Conservation (phyloP, 106 monocot genomes). For the Phalaenopsis aphrodite region DNA sequence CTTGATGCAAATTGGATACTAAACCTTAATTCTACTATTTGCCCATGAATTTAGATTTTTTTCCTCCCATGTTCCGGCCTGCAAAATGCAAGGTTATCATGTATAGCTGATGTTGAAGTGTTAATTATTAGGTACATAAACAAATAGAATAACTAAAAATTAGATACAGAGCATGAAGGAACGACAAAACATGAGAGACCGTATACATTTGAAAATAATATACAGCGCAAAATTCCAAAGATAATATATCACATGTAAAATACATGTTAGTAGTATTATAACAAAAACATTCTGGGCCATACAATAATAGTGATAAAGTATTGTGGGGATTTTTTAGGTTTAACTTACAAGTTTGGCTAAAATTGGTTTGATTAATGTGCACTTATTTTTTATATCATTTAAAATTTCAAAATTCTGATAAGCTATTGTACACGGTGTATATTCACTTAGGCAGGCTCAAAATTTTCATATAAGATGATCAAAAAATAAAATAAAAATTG, state of each 20-base stretch:
- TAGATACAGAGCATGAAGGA: neutral
- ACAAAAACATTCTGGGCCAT: no score
- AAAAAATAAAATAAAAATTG: no score
- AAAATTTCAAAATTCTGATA: no score
- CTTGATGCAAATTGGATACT: neutral
- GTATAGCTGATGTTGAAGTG: neutral
- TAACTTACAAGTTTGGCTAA: no score
- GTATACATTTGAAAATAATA: neutral
- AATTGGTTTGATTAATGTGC: no score
- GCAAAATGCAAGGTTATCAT: conserved; percentile 8
- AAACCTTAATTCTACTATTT: conserved; percentile 77
- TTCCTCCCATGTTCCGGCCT: conserved; percentile 99
- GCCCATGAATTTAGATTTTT: conserved; percentile 96
- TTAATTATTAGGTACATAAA: neutral
- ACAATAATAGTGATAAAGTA: no score
- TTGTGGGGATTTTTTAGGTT: no score
- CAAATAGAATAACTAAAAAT: neutral
- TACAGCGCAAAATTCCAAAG: neutral
- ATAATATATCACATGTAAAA: neutral
- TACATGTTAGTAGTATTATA: neutral
- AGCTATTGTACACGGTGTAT: no score
- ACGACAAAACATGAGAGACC: neutral
- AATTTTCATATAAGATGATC: no score
- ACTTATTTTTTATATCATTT: no score
- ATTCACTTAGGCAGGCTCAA: no score